These are phyloP conservation scores for Fusarium zealandicum DNA, from an alignment of 2,329 filamentous ascomycete genomes.

Conservation along the genomic window DNA sequence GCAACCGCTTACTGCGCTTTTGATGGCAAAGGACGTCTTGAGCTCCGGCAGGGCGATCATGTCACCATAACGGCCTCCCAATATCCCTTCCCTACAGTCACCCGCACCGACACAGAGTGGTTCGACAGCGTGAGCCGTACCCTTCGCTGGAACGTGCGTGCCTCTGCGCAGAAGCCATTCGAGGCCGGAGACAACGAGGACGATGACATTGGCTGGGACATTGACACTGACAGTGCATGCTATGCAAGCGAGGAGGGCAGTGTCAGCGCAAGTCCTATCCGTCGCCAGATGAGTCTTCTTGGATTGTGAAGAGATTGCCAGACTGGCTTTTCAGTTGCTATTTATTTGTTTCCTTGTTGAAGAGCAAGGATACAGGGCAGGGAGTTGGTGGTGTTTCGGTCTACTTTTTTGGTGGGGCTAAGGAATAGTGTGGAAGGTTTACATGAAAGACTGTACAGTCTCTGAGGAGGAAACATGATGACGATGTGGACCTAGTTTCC, in stretches of 20 bases:
- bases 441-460: not conserved
- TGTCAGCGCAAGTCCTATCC: constrained; percentile 70
- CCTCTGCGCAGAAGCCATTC: constrained; percentile 91
- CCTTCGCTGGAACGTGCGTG: constrained; percentile 92
- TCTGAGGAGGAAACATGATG: too few species aligned
- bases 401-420: not conserved
- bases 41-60: constrained; percentile 90
- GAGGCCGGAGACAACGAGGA: constrained; percentile 61
- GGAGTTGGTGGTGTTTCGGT: constrained; percentile 36
- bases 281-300: constrained; percentile 76
- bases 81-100: constrained; percentile 96
- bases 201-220: constrained; percentile 80
- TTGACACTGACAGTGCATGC: constrained; percentile 83
- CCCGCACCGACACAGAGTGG: constrained; percentile 90
- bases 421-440: not conserved
- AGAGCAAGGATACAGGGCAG: constrained; percentile 19
- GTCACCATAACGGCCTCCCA: constrained; percentile 96
- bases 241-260: constrained; percentile 78
- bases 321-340: not conserved
- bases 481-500: too few species aligned
- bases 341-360: constrained; percentile 5
- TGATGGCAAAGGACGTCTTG: constrained; percentile 94
- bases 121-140: constrained; percentile 94
- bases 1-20: constrained; percentile 97
- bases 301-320: constrained; percentile 48